These are phyloP conservation scores for Oenanthe javanica DNA, from an alignment of 140 eudicot genomes.

Conservation along the genomic window DNA sequence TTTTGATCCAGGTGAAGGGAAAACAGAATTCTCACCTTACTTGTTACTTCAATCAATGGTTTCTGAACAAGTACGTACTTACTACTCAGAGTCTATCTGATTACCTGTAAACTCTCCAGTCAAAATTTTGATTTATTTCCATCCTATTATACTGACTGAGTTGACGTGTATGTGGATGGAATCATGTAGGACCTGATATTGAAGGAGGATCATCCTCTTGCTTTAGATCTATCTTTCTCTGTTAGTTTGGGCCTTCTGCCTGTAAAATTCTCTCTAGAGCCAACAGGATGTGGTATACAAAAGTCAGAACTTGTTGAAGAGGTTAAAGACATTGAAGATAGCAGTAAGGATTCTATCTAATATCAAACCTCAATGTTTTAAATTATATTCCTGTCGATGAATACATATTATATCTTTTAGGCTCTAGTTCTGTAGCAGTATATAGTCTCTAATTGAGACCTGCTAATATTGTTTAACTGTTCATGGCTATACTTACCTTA, in stretches of 20 bases:
- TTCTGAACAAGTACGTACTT: constrained; percentile 46
- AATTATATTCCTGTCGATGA: neutral
- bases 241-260: constrained; percentile 88
- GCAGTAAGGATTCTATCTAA: constrained; percentile 42
- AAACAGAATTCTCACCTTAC: constrained; percentile 37
- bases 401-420: neutral
- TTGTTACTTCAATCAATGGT: constrained; percentile 52
- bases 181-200: constrained; percentile 53
- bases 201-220: constrained; percentile 94
- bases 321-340: constrained; percentile 55
- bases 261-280: constrained; percentile 52
- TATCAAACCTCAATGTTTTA: neutral
- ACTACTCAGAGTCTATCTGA: neutral
- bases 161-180: constrained; percentile 11
- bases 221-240: constrained; percentile 51
- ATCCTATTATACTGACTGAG: constrained; percentile 2
- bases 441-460: neutral
- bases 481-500: neutral
- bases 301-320: constrained; percentile 73
- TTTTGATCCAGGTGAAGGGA: constrained; percentile 66
- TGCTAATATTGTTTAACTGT: neutral
- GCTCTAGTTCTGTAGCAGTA: neutral
- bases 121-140: constrained; percentile 7
- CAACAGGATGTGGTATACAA: constrained; percentile 92
- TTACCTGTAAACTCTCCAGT: neutral